Evolutionary conservation across 2,329 filamentous ascomycete species (phyloP), one percentile per base, ranked within the genome.

Genomic region (Lithohypha guttulata): DNA sequence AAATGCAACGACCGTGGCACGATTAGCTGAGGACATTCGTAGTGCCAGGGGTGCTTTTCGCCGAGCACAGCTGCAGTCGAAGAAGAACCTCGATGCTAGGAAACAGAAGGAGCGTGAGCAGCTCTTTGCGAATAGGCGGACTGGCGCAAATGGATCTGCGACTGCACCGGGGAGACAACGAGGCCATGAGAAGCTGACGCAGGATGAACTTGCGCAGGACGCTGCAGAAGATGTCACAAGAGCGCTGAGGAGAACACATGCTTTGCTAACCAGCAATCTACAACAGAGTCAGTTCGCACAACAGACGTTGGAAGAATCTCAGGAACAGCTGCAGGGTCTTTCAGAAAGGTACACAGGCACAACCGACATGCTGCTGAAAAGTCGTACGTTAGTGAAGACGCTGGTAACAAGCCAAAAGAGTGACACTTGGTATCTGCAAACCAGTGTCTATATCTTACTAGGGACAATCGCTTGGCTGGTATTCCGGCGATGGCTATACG

Each of bases 351-450:
- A 98, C 62, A 77, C 70, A 14, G 77, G 77, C 34, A 73, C 96
- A 4, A 84, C 89, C 52, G 74, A 75, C 9, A 71, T 95, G 55
- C 70, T 98, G 25, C 69, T 74, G 2, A 81, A 75, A 41, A 87
- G 83, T 31, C 73, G 75, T 48, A 79, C 78, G 40, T 67, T 98
- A 13, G 73, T 95, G 6, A 76, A 77, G 5, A 84, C 84, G 13
- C 67, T 98, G 31, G 65, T 96, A 32, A 76, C 77, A 45, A 91
- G 84, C 47, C 85, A 93, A 57, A 98, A 98, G 69, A 91, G 81
- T 49, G 91, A 98, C 57, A 95, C 87, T 2, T 98, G 91, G 91
- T 98, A 98, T 58, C 73, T 98, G 22, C 82, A 91, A 61, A 93
- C 84, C 25, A 77, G 87, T 2, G 78, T 96, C 49, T 93, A 87